Conservation (phyloP, 2,329 filamentous ascomycete species). For the Acarospora socialis region DNA sequence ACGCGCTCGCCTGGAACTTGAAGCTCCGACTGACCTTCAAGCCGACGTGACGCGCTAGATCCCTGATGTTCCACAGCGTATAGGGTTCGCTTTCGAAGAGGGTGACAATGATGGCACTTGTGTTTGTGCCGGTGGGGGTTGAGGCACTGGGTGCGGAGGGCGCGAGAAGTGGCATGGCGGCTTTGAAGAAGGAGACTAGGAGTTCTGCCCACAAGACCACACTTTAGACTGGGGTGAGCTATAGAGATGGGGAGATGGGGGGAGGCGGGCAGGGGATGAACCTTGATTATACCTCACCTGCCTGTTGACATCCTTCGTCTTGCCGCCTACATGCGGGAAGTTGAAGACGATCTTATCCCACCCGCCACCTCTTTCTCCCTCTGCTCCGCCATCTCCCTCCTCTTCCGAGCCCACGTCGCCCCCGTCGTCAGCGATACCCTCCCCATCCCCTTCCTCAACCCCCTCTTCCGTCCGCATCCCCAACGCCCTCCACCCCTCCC, state of each 20-base stretch:
- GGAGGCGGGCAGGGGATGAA: conserved; percentile 10
- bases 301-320: conserved; percentile 82
- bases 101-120: conserved; percentile 59
- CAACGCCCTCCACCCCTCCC: conserved; percentile 7
- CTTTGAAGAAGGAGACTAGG: conserved; percentile 34
- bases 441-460: neutral
- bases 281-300: conserved; percentile 83
- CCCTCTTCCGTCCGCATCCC: conserved; percentile 2
- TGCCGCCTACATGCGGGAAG: conserved; percentile 90
- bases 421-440: conserved; percentile 4
- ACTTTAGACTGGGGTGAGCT: no score
- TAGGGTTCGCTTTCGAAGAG: conserved; percentile 92
- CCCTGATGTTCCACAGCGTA: conserved; percentile 85
- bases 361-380: conserved; percentile 28
- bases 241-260: no score
- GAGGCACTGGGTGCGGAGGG: conserved; percentile 14
- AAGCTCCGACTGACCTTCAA: conserved; percentile 33
- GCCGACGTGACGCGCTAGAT: conserved; percentile 59
- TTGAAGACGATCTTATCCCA: conserved; percentile 85
- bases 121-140: conserved; percentile 9
- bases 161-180: conserved; percentile 24
- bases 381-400: conserved; percentile 24
- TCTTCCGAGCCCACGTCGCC: conserved; percentile 12
- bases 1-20: conserved; percentile 32
- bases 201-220: conserved; percentile 23